Evolutionary conservation across 306 rosid species (phyloP), one percentile per base, ranked within the genome.

Genomic region (Parietaria judaica): DNA sequence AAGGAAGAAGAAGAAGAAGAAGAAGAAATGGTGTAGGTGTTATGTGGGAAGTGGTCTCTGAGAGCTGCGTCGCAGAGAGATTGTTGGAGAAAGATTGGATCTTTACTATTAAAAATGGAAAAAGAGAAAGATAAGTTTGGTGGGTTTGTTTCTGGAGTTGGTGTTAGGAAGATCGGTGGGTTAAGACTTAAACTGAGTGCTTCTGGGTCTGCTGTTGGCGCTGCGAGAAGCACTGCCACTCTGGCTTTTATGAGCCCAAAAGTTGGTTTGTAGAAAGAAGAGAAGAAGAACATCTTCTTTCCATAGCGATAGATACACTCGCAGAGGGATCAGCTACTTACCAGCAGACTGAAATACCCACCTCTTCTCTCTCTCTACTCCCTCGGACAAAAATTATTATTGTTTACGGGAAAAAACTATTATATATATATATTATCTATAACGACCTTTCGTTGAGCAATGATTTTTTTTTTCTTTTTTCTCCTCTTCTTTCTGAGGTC

Each of bases 171-270:
- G 53, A 49, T n/a, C 45, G 9, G 7, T 41, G 45, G 9, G 45
- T 41, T 41, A 41, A 41, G 45, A 41, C n/a, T n/a, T n/a, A n/a
- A n/a, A n/a, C 45, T 41, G 13, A 4, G 53, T 72, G 63, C 55
- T 64, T 3, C 47, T 58, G 38, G 49, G n/a, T 56, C 55, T 56
- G 35, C 57, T 51, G 78, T 68, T 36, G 54, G 63, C 67, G 68
- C 74, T 70, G 73, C 65, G 65, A 74, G 74, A 70, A 63, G 53
- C 64, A 72, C 84, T 88, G 84, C 70, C 84, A 73, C 79, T 83
- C 70, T 76, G 83, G 90, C 84, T 79, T 83, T 82, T 60, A 49
- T 57, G 58, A 62, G 69, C 45, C 44, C 64, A 46, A 61, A 79
- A 67, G 59, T 48, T 55, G 7, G 54, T 62, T 49, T 62, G 11